Conservation (phyloP, 768 basidiomycete species). For the Serendipita sp. region DNA sequence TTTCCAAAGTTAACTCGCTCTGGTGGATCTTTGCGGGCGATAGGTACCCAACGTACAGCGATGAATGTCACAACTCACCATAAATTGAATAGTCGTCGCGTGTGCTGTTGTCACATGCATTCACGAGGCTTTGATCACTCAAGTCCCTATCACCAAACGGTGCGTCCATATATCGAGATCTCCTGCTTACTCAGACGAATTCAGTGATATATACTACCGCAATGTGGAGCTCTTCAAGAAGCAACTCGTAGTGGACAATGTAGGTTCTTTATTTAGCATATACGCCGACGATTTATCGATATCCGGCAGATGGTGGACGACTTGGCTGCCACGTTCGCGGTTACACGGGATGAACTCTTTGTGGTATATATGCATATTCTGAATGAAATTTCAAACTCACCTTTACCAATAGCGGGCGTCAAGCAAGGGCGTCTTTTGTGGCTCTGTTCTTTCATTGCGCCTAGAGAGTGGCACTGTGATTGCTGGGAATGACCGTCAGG, state of each 20-base stretch:
- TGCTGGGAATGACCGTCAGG: slow-evolving; percentile 41
- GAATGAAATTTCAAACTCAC: background rate
- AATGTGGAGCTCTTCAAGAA: slow-evolving; percentile 63
- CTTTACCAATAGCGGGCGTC: slow-evolving; percentile 49
- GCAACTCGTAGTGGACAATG: slow-evolving; percentile 67
- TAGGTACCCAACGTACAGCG: no score
- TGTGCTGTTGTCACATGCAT: slow-evolving; percentile 15
- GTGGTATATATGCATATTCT: slow-evolving; percentile 34
- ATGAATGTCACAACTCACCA: no score
- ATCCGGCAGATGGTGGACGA: slow-evolving; percentile 64
- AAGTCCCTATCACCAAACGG: slow-evolving; percentile 50
- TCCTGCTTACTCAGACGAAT: background rate
- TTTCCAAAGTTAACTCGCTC: no score
- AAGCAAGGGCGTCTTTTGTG: slow-evolving; percentile 75
- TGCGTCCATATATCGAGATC: slow-evolving; percentile 14
- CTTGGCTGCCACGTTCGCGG: slow-evolving; percentile 62
- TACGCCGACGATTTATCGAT: background rate
- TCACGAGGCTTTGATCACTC: slow-evolving; percentile 46
- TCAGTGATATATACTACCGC: slow-evolving; percentile 63
- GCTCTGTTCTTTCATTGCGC: slow-evolving; percentile 41
- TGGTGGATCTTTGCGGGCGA: no score
- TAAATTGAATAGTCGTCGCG: background rate
- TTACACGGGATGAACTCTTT: slow-evolving; percentile 61
- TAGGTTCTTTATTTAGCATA: slow-evolving; percentile 18
- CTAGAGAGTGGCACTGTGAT: slow-evolving; percentile 40